phyloP scores from a whole-genome alignment of 352 stramenopile genomes.

The Globisporangium orthogonon region DNA sequence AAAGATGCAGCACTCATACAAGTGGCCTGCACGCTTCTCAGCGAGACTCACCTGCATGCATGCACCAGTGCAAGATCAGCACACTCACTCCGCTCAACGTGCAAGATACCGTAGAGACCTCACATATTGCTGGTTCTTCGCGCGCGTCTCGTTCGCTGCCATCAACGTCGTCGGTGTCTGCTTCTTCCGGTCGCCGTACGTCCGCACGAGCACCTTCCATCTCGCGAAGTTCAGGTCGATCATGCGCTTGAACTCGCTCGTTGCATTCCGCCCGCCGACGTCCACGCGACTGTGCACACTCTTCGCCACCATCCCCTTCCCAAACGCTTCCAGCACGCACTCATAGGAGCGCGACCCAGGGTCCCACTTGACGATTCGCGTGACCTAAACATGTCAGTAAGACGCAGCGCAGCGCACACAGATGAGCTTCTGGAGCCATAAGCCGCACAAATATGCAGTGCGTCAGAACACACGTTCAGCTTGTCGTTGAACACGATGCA shows the following conservation, averaged over 20 bases:
- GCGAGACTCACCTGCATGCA: conserved; percentile 12
- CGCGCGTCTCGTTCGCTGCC: conserved; percentile 60
- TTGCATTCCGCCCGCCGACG: conserved; percentile 25
- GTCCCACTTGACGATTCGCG: conserved; percentile 5
- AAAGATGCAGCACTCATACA: conserved; percentile 52
- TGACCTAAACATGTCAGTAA: conserved; percentile 4
- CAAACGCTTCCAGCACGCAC: conserved; percentile 33
- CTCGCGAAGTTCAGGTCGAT: conserved; percentile 36
- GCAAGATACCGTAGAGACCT: background rate
- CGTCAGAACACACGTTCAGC: conserved; percentile 13
- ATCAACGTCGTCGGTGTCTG: conserved; percentile 49
- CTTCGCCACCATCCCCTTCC: conserved; percentile 22
- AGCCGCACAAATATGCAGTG: background rate
- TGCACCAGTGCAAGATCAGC: background rate
- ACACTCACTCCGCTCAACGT: background rate
- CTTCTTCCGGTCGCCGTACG: conserved; percentile 37
- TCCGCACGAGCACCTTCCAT: conserved; percentile 40
- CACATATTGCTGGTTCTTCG: conserved; percentile 23
- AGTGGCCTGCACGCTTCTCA: conserved; percentile 12
- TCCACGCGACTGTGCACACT: conserved; percentile 23
- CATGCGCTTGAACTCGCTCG: conserved; percentile 21
- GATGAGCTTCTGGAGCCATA: background rate
- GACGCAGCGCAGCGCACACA: background rate
- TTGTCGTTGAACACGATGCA: conserved; percentile 16
- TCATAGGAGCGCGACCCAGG: background rate